Base-by-base conservation (phyloP, 192 early-diverging fungal genomes). In the Lobosporangium transversale region DNA sequence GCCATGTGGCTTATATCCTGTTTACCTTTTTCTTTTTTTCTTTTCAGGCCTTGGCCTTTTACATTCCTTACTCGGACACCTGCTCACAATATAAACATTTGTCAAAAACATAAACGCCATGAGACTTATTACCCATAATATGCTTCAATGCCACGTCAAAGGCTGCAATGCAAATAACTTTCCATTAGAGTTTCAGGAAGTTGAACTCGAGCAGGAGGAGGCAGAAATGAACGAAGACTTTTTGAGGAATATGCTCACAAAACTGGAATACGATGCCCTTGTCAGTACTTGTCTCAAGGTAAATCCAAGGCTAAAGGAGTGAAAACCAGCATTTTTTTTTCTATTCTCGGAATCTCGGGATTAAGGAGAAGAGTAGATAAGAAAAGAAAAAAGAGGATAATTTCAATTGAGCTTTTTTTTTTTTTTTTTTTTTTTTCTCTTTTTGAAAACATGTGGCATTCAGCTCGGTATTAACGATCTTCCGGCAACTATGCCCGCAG, bases 91-190 rank as follows among this genome's bases (percentile, higher is more conserved):
- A 20, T 32, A 35, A 23, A 35, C 4, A 11, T 23, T 40, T 2
- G 11, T 23, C 29, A 27, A 40, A 10, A 58, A 49, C 47, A 52
- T 31, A 54, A 1, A 18, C 50, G 83, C 23, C 60, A 93, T 92
- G 89, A 89, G 97, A 83, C 91, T 99, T 65, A 89, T 99, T 42
- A 97, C 95, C 33, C 97, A 99, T 86, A 99, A 99, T 81, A 94
- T 99, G 94, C 89, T 99, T 55, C 94, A 95, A 85, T 99, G 97
- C 90, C 94, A 97, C 75, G 97, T 93, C 76, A 97, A 95, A 81
- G 89, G 89, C 82, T 99, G 97, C 87, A 89, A 86, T n/a, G 85
- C 83, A 64, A 90, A 92, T 76, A 94, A 93, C 84, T 99, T 93
- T 66, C 97, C 97, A n/a, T 87, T 99, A 20, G 83, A 86, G 43